Evolutionary conservation across 148 eudicot genomes (phyloP), one percentile per base, ranked within the genome.

Genomic region (Arctostaphylos glauca): DNA sequence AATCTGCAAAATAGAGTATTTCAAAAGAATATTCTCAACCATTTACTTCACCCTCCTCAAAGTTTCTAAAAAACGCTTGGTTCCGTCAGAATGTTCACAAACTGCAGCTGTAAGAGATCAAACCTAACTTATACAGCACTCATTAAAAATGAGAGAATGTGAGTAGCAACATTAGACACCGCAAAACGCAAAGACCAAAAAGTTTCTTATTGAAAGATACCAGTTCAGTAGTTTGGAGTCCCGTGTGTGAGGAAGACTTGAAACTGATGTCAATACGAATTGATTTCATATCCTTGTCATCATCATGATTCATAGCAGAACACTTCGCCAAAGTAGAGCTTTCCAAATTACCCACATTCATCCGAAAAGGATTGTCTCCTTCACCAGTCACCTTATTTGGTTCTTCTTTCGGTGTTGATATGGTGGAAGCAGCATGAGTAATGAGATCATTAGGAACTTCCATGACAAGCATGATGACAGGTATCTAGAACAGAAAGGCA

Each of bases 391-490:
- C 44, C 85, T 87, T 89, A 81, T 54, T 81, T 76, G 89, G 85
- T 81, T 89, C 94, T 76, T 77, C 88, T 55, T 88, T 83, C 56
- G 85, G 82, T 48, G 85, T 85, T 74, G 83, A 91, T 73, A 85
- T 71, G 87, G 84, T 86, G 38, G 95, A 82, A 84, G 84, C 83
- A 82, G 88, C 77, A 79, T 91, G 72, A 16, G 88, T 83, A 76
- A 94, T 84, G 50, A 91, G 80, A 82, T 94, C 97, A 82, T 77
- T 89, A 55, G 99, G 99, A 86, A 94, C 99, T 87, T 96, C 99
- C 88, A 92, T 98, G 89, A 93, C 94, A 86, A 96, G 98, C 99
- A 94, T 96, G 90, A 96, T 96, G 78, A 94, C 91, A 18, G 99
- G 99, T 85, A 96, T 94, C 98, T 95, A 83, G 78, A 91, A 81